Base-by-base conservation (phyloP, 2,329 filamentous ascomycete genomes). In the Beauveria sp. region DNA sequence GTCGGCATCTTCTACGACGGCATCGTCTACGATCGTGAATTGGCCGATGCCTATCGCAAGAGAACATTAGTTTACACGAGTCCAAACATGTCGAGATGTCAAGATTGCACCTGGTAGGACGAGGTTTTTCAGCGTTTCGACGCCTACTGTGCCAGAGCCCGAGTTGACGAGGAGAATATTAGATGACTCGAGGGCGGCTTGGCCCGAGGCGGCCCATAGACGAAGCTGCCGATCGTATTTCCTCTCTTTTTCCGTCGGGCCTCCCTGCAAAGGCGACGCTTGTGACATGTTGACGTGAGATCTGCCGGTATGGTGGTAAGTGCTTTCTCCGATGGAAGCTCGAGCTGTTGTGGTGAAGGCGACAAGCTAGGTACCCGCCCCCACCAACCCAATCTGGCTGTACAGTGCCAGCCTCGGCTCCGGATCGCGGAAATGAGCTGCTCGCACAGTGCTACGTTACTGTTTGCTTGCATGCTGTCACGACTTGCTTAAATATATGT, bases 51-150 rank as follows among this genome's bases (percentile, higher is more conserved):
- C 88, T 88, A 20, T 16, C n/a, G 12, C n/a, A 18, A 53, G 24
- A 14, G 9, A 5, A 2, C 5, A 3, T 60, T 31, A 60, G 58
- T 14, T 52, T 3, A 28, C 31, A 7, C 10, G 5, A 18, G 7
- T 14, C 5, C 22, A 31, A 3, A 6, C 8, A 1, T 28, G 9
- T 0, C 6, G 9, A 38, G 20, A 26, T 45, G 28, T 31, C n/a
- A 24, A 31, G 40, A 60, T 14, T 45, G 60, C 74, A 86, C 87
- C 91, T 62, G 95, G 95, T 9, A 99, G 79, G 3, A 99, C 90
- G n/a, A 99, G 84, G 72, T 99, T 99, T 81, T 99, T 99, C 64
- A 99, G 82, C 0, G 93, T 88, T 75, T 99, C 95, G 14, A 96
- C 83, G 16, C 93, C 95, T 40, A 92, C 90, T 2, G 92, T 90